Conservation (phyloP, 345 rosid genomes). For the Tarenaya hassleriana region DNA sequence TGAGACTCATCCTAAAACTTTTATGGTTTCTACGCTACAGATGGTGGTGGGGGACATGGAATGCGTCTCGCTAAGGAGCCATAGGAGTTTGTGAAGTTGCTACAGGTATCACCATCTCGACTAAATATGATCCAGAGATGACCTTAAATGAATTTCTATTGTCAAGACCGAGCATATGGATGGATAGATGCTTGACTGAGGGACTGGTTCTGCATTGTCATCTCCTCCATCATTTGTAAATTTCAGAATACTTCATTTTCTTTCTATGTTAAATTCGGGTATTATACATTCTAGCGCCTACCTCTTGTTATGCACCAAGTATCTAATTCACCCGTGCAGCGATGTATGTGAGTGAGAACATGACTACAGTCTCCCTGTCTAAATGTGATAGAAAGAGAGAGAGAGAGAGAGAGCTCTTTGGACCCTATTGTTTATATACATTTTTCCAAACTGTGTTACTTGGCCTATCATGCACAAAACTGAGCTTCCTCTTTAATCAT, state of each 20-base stretch:
- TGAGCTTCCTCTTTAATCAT: slow-evolving; percentile 1
- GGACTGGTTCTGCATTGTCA: not conserved
- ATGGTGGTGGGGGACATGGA: slow-evolving; percentile 99
- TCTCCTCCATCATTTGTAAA: not conserved
- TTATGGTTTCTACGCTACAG: too few species aligned
- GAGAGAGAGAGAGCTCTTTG: not conserved
- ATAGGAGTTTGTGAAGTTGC: slow-evolving; percentile 83
- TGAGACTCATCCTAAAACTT: slow-evolving; percentile 5
- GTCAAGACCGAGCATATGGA: not conserved
- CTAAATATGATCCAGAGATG: not conserved
- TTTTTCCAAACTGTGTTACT: not conserved
- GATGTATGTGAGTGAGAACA: too few species aligned
- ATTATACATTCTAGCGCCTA: not conserved
- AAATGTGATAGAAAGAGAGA: not conserved
- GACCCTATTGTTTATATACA: not conserved
- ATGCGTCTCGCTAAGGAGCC: slow-evolving; percentile 98
- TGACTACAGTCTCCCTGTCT: too few species aligned
- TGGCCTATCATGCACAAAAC: too few species aligned
- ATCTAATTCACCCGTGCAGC: not conserved
- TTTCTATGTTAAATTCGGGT: too few species aligned
- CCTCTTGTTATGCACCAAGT: slow-evolving; percentile 2
- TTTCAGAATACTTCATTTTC: not conserved
- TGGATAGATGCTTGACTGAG: not conserved
- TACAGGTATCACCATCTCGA: slow-evolving; percentile 52
- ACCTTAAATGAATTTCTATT: not conserved